Evolutionary conservation across 2,329 filamentous ascomycete genomes (phyloP).

Genomic region (Alternaria atra): DNA sequence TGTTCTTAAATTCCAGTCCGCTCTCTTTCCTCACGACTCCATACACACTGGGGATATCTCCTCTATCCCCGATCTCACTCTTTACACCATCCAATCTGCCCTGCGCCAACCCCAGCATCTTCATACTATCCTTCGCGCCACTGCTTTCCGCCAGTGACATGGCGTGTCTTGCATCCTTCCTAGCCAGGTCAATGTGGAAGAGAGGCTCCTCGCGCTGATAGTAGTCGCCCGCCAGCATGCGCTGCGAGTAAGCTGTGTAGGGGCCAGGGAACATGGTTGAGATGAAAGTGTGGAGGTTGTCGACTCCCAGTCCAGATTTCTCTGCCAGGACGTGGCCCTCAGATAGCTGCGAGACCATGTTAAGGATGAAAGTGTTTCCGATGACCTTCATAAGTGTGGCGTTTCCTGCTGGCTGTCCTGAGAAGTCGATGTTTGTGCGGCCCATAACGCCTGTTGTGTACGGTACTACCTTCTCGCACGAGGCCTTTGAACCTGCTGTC

Average conservation of each 20-base stretch:
- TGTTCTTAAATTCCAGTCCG: slow-evolving; percentile 74
- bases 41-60: slow-evolving; percentile 85
- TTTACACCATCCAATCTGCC: slow-evolving; percentile 72
- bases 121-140: slow-evolving; percentile 65
- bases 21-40: slow-evolving; percentile 78
- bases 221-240: slow-evolving; percentile 81
- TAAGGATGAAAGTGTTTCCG: slow-evolving; percentile 86
- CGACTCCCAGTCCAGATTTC: slow-evolving; percentile 77
- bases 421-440: slow-evolving; percentile 74
- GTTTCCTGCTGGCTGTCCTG: slow-evolving; percentile 71
- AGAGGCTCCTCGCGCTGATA: slow-evolving; percentile 79
- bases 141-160: slow-evolving; percentile 69
- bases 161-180: slow-evolving; percentile 84
- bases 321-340: slow-evolving; percentile 83
- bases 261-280: slow-evolving; percentile 78
- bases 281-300: slow-evolving; percentile 75
- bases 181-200: slow-evolving; percentile 81
- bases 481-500: slow-evolving; percentile 69
- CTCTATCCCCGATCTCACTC: slow-evolving; percentile 72
- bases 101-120: slow-evolving; percentile 72
- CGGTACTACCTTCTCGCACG: slow-evolving; percentile 71
- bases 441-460: slow-evolving; percentile 79
- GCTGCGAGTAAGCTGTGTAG: slow-evolving; percentile 75
- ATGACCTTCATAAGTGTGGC: slow-evolving; percentile 80
- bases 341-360: slow-evolving; percentile 81